Evolutionary conservation across 2,329 filamentous ascomycete genomes (phyloP), one percentile per base, ranked within the genome.

Genomic region (Gnomoniopsis smithogilvyi): DNA sequence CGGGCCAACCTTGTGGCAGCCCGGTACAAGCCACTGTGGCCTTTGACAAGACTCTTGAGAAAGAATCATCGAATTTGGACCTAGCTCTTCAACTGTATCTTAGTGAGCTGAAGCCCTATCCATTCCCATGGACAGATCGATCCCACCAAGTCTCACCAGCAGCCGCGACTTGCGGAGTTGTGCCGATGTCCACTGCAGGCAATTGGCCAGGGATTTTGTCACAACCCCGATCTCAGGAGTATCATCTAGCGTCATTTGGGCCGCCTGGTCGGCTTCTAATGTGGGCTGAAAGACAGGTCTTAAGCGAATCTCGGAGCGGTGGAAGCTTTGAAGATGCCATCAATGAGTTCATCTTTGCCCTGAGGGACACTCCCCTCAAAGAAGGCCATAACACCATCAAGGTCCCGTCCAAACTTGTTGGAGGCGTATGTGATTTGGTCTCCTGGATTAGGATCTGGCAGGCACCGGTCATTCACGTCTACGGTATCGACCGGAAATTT

Each of bases 401-500:
- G 22, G 21, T 36, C 17, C 30, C 49, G 21, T 34, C 21, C 26
- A 17, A 4, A 2, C 51, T 62, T 2, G 38, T 55, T 14, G 22
- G 43, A 33, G 54, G 36, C 26, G 47, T 54, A 12, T 50, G 54
- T 19, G 54, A 62, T 19, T 41, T 62, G 52, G 43, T 24, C 46
- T 54, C 58, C 33, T 61, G 60, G 60, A 47, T 51, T 19, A 22
- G 43, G n/a, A 58, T 62, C 22, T 55, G 58, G 58, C 57, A 53
- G 14, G 45, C 45, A 3, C 48, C 51, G 10, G 15, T 14, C 11
- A 33, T 60, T 6, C 58, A 49, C 51, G n/a, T 19, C 19, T 22
- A 17, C 1, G 11, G 21, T 3, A 14, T 50, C 17, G 19, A 41
- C 30, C 34, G 6, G 7, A 36, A 41, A 24, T 2, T 22, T 6